Evolutionary conservation across 2,329 filamentous ascomycete genomes (phyloP).

Genomic region (Zalaria obscura): DNA sequence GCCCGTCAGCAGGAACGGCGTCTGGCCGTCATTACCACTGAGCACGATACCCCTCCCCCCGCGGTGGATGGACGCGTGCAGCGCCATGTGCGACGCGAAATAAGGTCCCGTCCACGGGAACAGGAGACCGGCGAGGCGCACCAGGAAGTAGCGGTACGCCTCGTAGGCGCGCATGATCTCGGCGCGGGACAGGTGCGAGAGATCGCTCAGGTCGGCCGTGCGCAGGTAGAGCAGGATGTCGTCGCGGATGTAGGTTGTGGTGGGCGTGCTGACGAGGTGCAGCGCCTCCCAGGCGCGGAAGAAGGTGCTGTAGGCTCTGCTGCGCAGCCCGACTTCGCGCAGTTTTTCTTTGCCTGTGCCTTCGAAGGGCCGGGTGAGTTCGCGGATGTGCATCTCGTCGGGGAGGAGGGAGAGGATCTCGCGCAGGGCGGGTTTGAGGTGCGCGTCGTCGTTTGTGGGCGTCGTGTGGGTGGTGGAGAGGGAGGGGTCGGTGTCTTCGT

Average conservation of each 20-base stretch:
- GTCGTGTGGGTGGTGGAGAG: too few species aligned
- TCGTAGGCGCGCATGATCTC: conserved; percentile 28
- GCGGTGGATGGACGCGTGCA: conserved; percentile 27
- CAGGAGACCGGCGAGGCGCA: conserved; percentile 23
- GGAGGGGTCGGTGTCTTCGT: too few species aligned
- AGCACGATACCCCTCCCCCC: conserved; percentile 31
- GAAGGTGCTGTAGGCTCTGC: conserved; percentile 24
- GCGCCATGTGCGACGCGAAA: conserved; percentile 29
- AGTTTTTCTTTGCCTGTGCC: conserved; percentile 24
- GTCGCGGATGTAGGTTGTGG: conserved; percentile 25
- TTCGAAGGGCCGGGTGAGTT: conserved; percentile 23
- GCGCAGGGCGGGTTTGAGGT: conserved; percentile 1
- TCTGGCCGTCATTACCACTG: conserved; percentile 30
- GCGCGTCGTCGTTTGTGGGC: too few species aligned
- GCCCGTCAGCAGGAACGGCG: conserved; percentile 27
- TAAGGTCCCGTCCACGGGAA: conserved; percentile 28
- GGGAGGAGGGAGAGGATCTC: conserved; percentile 16
- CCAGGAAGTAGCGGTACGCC: conserved; percentile 25
- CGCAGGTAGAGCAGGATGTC: conserved; percentile 26
- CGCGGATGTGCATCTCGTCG: conserved; percentile 20
- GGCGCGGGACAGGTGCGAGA: conserved; percentile 11
- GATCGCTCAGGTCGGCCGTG: conserved; percentile 8
- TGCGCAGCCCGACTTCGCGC: conserved; percentile 24
- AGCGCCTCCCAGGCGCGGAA: conserved; percentile 27
- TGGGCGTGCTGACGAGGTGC: conserved; percentile 17